Evolutionary conservation across 129 eudicot genomes (phyloP), one percentile per base, ranked within the genome.

Genomic region (Chrysanthemum lavandulifolium): DNA sequence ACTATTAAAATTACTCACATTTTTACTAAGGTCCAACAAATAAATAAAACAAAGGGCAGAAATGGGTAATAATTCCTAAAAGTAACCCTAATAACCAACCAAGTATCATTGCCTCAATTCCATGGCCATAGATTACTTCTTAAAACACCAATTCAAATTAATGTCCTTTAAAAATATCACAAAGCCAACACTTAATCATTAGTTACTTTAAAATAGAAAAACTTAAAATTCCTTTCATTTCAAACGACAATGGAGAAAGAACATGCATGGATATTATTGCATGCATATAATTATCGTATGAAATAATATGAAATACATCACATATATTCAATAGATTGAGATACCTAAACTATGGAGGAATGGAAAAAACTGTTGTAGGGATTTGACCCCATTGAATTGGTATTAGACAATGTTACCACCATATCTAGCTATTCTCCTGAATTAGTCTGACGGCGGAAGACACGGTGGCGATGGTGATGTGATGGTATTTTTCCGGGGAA

Each of bases 331-430:
- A 8, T 10, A 36, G 6, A 18, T 19, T 25, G 36, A 75, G 25
- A 56, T 75, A 75, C 67, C 79, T 75, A 56, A 50, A 74, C 4
- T 36, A 33, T 1, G 10, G 21, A 58, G 58, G 50, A n/a, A 14
- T 10, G 27, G 61, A 21, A 13, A 57, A 72, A 72, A 40, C 2
- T 72, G 13, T 65, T 25, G 58, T 36, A 53, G 72, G 65, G 56
- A 68, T 60, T 59, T 76, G 80, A 49, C 19, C 75, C 61, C 63
- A 77, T 69, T 31, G 69, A 15, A 57, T 58, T 5, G 48, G 48
- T 77, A 77, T 61, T 51, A 65, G 52, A 29, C 12, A 65, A 62
- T 10, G 18, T 62, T 13, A 61, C 18, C n/a, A 25, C 33, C 11
- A 67, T 63, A n/a, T 21, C 33, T 19, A 19, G 21, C 21, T 19